Evolutionary conservation across 73 alveolate species (phyloP).

Genomic region (Tetrahymena elliotti): DNA sequence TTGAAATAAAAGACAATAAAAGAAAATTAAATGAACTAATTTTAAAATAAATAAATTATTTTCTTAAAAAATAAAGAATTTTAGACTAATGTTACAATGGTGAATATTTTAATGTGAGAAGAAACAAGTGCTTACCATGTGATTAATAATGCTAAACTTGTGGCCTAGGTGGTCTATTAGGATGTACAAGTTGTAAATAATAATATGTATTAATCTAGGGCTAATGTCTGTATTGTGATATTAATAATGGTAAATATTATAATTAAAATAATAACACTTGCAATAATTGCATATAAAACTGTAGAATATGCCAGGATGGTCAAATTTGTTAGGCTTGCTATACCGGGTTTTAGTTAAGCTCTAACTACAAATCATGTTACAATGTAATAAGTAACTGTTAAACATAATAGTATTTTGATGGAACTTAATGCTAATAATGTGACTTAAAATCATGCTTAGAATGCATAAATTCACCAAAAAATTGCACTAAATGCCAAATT

Average conservation of each 20-base stretch:
- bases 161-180: background rate
- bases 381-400: background rate
- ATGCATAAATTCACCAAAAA: background rate
- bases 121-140: background rate
- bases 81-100: too few relatives aligned
- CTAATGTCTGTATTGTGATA: background rate
- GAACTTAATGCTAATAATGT: background rate
- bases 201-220: too few relatives aligned
- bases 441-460: background rate
- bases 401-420: background rate
- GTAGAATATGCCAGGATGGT: background rate
- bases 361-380: background rate
- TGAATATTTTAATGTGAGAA: too few relatives aligned
- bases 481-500: background rate
- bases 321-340: background rate
- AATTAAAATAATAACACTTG: background rate
- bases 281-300: background rate
- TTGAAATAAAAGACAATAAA: too few relatives aligned
- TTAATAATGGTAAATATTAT: background rate
- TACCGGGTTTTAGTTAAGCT: background rate
- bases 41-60: too few relatives aligned
- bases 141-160: background rate
- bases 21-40: too few relatives aligned
- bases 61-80: too few relatives aligned
- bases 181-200: background rate